phyloP scores from a whole-genome alignment of 805 yeast genomes.

The Candida cerambycidarum region DNA sequence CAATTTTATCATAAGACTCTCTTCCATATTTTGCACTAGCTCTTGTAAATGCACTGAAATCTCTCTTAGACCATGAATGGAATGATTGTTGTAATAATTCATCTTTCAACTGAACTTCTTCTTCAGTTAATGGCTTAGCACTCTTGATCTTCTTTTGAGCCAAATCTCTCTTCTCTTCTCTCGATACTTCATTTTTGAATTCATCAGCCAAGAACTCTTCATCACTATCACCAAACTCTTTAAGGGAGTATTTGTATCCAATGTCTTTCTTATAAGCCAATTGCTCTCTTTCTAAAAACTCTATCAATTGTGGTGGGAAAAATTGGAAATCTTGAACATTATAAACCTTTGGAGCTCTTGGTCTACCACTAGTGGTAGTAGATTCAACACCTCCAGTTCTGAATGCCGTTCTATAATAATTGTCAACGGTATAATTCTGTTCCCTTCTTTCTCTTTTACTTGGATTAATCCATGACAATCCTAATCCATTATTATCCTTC shows the following conservation, averaged over 20 bases:
- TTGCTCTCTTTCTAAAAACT: slow-evolving; percentile 62
- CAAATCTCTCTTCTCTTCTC: slow-evolving; percentile 38
- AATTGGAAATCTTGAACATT: slow-evolving; percentile 75
- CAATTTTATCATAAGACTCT: slow-evolving; percentile 47
- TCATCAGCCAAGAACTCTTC: slow-evolving; percentile 51
- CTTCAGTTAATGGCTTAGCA: slow-evolving; percentile 61
- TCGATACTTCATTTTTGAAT: slow-evolving; percentile 33
- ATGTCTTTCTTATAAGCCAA: slow-evolving; percentile 59
- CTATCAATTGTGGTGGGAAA: slow-evolving; percentile 54
- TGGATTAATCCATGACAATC: slow-evolving; percentile 69
- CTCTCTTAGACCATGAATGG: slow-evolving; percentile 70
- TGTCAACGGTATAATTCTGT: slow-evolving; percentile 74
- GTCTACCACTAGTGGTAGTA: slow-evolving; percentile 18
- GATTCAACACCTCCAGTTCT: slow-evolving; percentile 27
- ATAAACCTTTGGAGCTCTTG: slow-evolving; percentile 63
- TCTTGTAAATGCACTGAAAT: slow-evolving; percentile 69
- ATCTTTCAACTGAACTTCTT: slow-evolving; percentile 56
- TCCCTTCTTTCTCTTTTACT: slow-evolving; percentile 74
- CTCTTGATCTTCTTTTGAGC: slow-evolving; percentile 58
- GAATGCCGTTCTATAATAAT: slow-evolving; percentile 70
- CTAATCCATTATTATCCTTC: slow-evolving; percentile 37
- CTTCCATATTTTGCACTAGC: slow-evolving; percentile 69
- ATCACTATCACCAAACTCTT: slow-evolving; percentile 61
- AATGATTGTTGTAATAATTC: slow-evolving; percentile 56
- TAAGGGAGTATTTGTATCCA: slow-evolving; percentile 55